These are phyloP conservation scores for Echria macrotheca DNA, from an alignment of 495 filamentous ascomycete species.

Conservation along the genomic window DNA sequence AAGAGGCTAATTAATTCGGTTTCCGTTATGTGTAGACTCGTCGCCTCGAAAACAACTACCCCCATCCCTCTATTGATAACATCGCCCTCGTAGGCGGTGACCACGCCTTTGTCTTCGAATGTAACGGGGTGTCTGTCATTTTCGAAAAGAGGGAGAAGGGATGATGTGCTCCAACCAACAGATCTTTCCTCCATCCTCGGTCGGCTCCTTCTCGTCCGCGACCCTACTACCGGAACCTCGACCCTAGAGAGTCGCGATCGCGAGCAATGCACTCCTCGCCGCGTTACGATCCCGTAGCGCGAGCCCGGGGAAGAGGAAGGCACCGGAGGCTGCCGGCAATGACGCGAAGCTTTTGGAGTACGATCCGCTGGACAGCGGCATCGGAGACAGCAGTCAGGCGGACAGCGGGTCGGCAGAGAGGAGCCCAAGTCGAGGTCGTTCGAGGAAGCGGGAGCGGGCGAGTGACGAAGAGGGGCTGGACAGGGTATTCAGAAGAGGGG, in stretches of 20 bases:
- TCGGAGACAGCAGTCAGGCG: background rate
- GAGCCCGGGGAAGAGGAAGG: background rate
- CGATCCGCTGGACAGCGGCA: background rate
- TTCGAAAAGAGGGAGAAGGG: too few species aligned
- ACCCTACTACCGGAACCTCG: background rate
- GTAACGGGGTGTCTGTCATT: too few species aligned
- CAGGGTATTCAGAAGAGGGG: background rate
- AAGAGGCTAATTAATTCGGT: background rate
- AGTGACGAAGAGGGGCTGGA: background rate
- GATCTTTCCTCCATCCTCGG: too few species aligned
- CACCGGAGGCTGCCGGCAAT: background rate
- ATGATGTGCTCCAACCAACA: too few species aligned
- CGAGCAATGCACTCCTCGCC: background rate
- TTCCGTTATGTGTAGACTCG: background rate
- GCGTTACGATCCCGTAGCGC: background rate
- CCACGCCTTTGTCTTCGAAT: constrained; percentile 24
- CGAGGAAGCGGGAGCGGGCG: background rate
- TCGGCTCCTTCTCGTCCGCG: constrained; percentile 1
- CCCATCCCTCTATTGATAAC: constrained; percentile 24
- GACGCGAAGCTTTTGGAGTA: background rate
- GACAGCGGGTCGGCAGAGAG: background rate
- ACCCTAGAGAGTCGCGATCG: background rate
- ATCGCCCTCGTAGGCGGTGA: constrained; percentile 14
- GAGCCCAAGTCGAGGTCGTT: background rate
- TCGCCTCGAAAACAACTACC: constrained; percentile 20